Base-by-base conservation (phyloP, 2,329 filamentous ascomycete species). In the Dendrostoma leiphaemia region DNA sequence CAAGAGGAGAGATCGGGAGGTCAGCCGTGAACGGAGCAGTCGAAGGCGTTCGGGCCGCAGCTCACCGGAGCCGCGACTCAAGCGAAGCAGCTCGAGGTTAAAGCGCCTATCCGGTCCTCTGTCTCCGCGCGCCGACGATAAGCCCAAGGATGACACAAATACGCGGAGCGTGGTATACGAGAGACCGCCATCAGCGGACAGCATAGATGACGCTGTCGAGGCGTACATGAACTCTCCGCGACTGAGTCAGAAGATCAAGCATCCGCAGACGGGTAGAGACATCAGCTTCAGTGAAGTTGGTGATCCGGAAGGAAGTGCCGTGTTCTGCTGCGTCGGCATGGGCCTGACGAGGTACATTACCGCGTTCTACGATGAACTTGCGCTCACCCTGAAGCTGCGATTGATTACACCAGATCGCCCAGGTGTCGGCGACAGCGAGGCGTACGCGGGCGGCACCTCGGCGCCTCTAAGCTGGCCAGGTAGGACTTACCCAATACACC, bases 281-380 rank as follows among this genome's bases (percentile, higher is more conserved):
- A 97, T 99, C 61, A 95, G 91, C 1, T 99, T 97, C 66, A 97
- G 93, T 0, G 94, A 99, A 69, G 94, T 99, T 3, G 94, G 94
- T 13, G 92, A 97, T 68, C 86, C 92, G 0, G 84, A 93, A 40
- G 94, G 94, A 1, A 93, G 88, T 61, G 93, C 91, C 3, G 90
- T 99, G 2, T 92, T 99, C 62, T 95, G 94, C 67, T 99, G 94
- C 65, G 91, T 99, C 3, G 94, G 94, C 19, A 99, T 99, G 94
- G 94, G 94, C 0, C 72, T 99, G 64, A 99, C 94, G 10, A 84
- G 94, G 70, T 99, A 94, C 67, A 89, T 99, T 56, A 97, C 91
- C 57, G 91, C 92, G 0, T 99, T 99, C 68, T 99, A 97, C 67
- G 94, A 99, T 68, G 94, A 99, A 69, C 77, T 99, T 50, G 94